A percentile compares a stretch with the other conserved stretches of the same genome.
These are phyloP conservation scores for Aspergillus oerlinghausenensis DNA, from an alignment of 2,329 filamentous ascomycete species.

Conservation along the genomic window DNA sequence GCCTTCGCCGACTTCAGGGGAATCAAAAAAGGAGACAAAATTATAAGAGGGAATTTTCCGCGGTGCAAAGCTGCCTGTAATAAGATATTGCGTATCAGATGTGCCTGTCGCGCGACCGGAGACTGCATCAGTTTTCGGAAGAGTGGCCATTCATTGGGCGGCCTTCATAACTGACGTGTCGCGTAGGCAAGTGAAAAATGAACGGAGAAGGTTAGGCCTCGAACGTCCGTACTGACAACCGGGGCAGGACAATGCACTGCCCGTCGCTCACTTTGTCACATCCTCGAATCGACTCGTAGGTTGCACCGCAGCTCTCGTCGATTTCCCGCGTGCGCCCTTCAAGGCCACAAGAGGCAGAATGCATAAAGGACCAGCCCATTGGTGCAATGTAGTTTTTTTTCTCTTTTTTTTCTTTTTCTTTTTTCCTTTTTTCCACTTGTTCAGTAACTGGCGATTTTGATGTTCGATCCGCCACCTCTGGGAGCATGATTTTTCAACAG, in stretches of 20 bases:
- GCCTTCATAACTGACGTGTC: neutral
- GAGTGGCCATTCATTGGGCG: neutral
- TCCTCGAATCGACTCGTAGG: neutral
- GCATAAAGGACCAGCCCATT: neutral
- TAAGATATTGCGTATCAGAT: neutral
- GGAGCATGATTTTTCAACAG: neutral
- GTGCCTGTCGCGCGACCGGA: neutral
- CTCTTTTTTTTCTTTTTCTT: no score
- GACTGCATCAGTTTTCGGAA: neutral
- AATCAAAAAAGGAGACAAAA: conserved; percentile 8
- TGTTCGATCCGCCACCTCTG: neutral
- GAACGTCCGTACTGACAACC: neutral
- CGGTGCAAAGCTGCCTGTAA: neutral
- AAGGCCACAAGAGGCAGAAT: neutral
- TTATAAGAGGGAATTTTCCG: neutral
- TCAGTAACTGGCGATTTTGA: neutral
- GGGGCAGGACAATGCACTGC: neutral
- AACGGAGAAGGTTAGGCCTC: neutral
- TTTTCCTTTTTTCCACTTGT: neutral
- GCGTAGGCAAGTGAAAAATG: neutral
- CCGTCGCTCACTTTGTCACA: neutral
- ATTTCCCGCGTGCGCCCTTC: neutral
- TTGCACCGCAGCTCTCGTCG: neutral
- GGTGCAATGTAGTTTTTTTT: neutral
- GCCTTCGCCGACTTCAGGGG: conserved; percentile 6